Evolutionary conservation across 2,329 filamentous ascomycete species (phyloP), one percentile per base, ranked within the genome.

Genomic region (Sporothrix dimorphospora): DNA sequence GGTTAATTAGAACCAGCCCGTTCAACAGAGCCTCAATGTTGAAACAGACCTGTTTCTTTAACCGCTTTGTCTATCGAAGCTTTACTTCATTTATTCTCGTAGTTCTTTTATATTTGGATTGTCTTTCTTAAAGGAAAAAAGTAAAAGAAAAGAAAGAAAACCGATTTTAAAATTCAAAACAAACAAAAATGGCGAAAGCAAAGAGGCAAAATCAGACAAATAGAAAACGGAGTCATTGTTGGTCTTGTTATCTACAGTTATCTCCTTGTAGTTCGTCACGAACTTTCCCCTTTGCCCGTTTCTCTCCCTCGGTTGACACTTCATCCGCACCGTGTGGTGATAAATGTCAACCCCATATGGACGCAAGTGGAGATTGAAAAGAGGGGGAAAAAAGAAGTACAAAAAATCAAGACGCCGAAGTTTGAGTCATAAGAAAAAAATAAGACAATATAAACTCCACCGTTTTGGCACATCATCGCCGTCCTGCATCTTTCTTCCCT

Each of bases 21-120:
- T 40, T 55, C 12, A 38, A 55, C 47, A 27, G 49, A 55, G 47
- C 27, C 27, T 53, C 19, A 21, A 19, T 24, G n/a, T 42, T 69
- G 49, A 69, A 45, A 69, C 49, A 53, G 34, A 24, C 49, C 19
- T 40, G 49, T 57, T 69, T 68, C 65, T 55, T 68, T 53, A 53
- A 53, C 65, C 47, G 65, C 65, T 68, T 68, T 24, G 47, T 34
- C 16, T n/a, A 19, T 63, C 19, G 5, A 24, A 19, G 47, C 3
- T 34, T 21, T 40, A 11, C 7, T 42, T 21, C 19, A 34, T 65
- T 19, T 34, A 4, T n/a, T n/a, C 21, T 34, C 14, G 30, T 19
- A 4, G 19, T 2, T 21, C 51, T 4, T 27, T 42, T 27, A 3
- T 65, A 27, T 1, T 27, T 24, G n/a, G n/a, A 21, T n/a, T 34